Evolutionary conservation across 305 asterid genomes (phyloP).

Genomic region (Solanum hybrid): DNA sequence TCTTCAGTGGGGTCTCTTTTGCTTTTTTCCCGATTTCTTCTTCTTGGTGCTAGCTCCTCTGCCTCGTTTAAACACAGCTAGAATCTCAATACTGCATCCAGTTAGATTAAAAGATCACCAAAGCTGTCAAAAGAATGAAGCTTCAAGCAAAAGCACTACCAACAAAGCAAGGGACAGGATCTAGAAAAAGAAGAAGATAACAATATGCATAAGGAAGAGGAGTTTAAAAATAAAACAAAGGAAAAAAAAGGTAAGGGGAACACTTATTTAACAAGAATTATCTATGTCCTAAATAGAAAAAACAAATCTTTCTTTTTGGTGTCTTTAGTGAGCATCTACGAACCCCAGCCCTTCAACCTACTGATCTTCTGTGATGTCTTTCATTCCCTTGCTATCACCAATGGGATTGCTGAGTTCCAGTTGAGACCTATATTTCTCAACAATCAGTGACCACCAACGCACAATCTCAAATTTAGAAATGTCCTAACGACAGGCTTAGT

Average conservation of each 20-base stretch:
- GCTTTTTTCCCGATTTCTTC: conserved; percentile 1
- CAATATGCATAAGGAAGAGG: not conserved
- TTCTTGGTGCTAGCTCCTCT: conserved; percentile 32
- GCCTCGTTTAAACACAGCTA: conserved; percentile 78
- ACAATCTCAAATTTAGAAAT: not conserved
- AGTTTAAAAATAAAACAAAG: not conserved
- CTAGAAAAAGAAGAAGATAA: not conserved
- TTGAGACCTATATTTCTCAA: not conserved
- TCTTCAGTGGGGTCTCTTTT: conserved; percentile 1
- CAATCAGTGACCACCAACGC: not conserved
- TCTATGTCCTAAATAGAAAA: not conserved
- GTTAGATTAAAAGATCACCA: not conserved
- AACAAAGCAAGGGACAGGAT: not conserved
- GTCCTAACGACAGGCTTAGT: not conserved
- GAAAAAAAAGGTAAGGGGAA: not conserved
- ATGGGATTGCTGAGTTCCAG: not conserved
- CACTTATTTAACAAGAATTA: not conserved
- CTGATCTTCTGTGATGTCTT: not conserved
- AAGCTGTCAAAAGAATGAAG: not conserved
- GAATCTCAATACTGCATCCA: conserved; percentile 72
- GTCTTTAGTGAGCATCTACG: not conserved
- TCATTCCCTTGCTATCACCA: not conserved
- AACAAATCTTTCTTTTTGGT: not conserved
- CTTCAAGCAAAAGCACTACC: not conserved
- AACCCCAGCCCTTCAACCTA: not conserved